Evolutionary conservation across 2,329 filamentous ascomycete species (phyloP), one percentile per base, ranked within the genome.

Genomic region (Didymella arachidicola): DNA sequence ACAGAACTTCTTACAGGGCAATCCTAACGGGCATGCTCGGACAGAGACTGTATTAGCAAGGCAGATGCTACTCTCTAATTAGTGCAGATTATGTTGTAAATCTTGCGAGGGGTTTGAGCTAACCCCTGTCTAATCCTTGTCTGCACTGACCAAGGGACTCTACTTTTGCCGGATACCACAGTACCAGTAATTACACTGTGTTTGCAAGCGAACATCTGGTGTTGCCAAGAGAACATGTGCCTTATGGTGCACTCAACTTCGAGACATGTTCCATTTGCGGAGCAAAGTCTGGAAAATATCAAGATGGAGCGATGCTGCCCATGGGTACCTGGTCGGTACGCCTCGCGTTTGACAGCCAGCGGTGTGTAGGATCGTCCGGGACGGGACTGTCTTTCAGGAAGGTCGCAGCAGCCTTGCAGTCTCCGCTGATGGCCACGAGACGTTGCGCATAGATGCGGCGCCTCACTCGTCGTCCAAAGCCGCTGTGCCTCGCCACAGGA

Each of bases 361-460:
- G 38, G 55, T 49, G 48, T 48, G 34, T 52, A 22, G 47, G 54
- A 52, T 38, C 29, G 12, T 30, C 34, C 48, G 43, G 36, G n/a
- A n/a, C 18, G 34, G 12, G 14, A 26, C 2, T 4, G 7, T 43
- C 14, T 43, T 38, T 45, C 42, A 42, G 22, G 29, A 44, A 25
- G 41, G 50, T 53, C 30, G 25, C 12, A 43, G 22, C 22, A 22
- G 25, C 30, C 38, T 22, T 19, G 26, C 18, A 7, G 27, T 36
- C 18, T 22, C 53, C 46, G 53, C 8, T n/a, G 26, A 26, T 46
- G 32, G 41, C 48, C 43, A 32, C 29, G 25, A 44, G 27, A 19
- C 22, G 49, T 30, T n/a, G 41, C 51, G 50, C 56, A 50, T 54
- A 54, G 50, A 50, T 27, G 41, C 56, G 50, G 56, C 27, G 41